Base-by-base conservation (phyloP, 108 stramenopile genomes). In the Skeletonema tropicum region DNA sequence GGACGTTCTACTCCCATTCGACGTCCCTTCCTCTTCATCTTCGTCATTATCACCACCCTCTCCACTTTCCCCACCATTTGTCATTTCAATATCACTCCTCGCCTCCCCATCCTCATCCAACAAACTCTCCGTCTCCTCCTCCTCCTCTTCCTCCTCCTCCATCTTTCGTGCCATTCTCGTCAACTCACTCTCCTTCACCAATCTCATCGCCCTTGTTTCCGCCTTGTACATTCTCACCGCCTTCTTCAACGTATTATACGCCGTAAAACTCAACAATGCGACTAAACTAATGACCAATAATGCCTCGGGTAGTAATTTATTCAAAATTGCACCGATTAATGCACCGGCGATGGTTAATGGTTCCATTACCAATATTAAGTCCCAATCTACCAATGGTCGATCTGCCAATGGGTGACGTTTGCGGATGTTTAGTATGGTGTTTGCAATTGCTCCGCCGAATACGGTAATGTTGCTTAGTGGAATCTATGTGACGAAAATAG, bases 351-450 rank as follows among this genome's bases (percentile, higher is more conserved):
- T 90, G 0, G 96, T 95, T 23, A 97, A 73, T 6, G 98, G 98
- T 74, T 98, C 97, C 97, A 98, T 97, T 35, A 97, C 90, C 12
- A 98, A 64, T 42, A 98, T 92, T 38, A 98, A 83, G 76, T 98
- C 97, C 98, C 98, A 98, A 83, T 98, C 98, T 23, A 98, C 96
- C 19, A 97, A 74, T 0, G 97, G 94, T 61, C 98, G 83, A 63
- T 90, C 86, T 4, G 91, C 90, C 29, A 87, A 68, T 0, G 98
- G 98, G 83, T 98, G 98, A 13, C 95, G 73, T 82, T 96, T 95
- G 35, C 62, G 64, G 4, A 92, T 41, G 74, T 97, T 98, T 36
- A 97, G 52, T 5, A 94, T 55, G 29, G 86, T 87, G 62, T 93
- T 95, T 17, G 94, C 96, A 26, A 97, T 67, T 8, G 96, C 84